Percentiles rank a stretch among this genome's conserved stretches.
phyloP scores from a whole-genome alignment of 768 basidiomycete genomes.

The Floccularia luteovirens region DNA sequence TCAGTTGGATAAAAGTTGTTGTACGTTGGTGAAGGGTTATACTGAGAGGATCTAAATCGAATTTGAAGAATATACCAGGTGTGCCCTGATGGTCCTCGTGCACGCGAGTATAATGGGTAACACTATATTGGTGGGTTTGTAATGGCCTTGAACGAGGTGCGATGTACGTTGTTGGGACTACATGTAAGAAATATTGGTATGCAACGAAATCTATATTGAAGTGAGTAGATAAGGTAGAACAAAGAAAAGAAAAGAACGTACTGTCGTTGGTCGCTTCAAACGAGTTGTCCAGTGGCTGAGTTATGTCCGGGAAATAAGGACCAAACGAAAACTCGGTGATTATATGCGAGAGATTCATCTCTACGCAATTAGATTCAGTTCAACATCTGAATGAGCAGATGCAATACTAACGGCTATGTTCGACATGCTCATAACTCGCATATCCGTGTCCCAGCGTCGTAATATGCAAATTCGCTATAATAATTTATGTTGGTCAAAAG shows the following conservation, averaged over 20 bases:
- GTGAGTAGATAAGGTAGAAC: slow-evolving; percentile 3
- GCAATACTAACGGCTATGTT: slow-evolving; percentile 63
- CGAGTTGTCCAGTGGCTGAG: slow-evolving; percentile 89
- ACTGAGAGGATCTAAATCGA: slow-evolving; percentile 86
- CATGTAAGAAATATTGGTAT: slow-evolving; percentile 92
- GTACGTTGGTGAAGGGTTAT: slow-evolving; percentile 87
- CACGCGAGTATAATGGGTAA: slow-evolving; percentile 83
- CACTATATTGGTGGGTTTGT: slow-evolving; percentile 83
- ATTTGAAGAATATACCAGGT: slow-evolving; percentile 98
- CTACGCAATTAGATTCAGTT: slow-evolving; percentile 26
- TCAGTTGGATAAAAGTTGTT: slow-evolving; percentile 68
- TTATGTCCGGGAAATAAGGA: slow-evolving; percentile 91
- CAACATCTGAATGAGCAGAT: neutral
- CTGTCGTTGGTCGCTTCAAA: slow-evolving; percentile 67
- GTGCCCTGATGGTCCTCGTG: slow-evolving; percentile 72
- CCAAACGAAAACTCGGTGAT: slow-evolving; percentile 98
- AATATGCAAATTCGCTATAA: slow-evolving; percentile 90
- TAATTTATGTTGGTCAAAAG: no score
- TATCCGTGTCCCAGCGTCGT: slow-evolving; percentile 97
- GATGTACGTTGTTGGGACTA: slow-evolving; percentile 93
- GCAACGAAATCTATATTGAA: slow-evolving; percentile 66
- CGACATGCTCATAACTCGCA: slow-evolving; percentile 77
- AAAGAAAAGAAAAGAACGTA: slow-evolving; percentile 27
- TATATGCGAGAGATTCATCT: slow-evolving; percentile 95
- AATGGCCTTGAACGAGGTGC: slow-evolving; percentile 60